Base-by-base conservation (phyloP, 2,329 filamentous ascomycete genomes). In the Cucurbitaria berberidis region DNA sequence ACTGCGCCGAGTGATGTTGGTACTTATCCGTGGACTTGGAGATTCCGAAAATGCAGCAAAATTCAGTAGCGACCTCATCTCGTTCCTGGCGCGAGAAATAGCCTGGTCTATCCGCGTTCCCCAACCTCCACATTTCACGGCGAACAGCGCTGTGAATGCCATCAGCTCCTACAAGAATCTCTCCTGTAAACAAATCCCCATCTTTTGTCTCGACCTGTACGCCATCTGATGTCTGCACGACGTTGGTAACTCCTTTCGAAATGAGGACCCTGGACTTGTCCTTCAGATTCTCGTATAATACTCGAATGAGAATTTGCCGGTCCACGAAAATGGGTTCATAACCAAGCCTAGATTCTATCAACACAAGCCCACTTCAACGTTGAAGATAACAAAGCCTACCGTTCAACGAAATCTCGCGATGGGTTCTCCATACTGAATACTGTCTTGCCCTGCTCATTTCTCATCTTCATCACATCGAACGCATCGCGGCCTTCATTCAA, bases 101-200 rank as follows among this genome's bases (percentile, higher is more conserved):
- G n/a, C 45, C 38, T 11, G 54, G 51, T 11, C 15, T 15, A 9
- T 29, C 35, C 27, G 40, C 27, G 24, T 51, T 27, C 4, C 51
- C 60, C 3, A 60, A 41, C 3, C 50, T 38, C 59, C 59, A 62
- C 62, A 63, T 64, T n/a, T 60, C 59, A 1, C 35, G 19, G 6
- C 57, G 43, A 9, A 63, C 48, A 10, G 35, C 34, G 40, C 59
- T 63, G 38, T 62, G 61, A 3, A 60, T 48, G 16, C 61, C 61
- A 36, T 64, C 61, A 9, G 53, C 55, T 11, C 62, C 62, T 13
- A 63, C 40, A 15, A 63, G 32, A 10, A 65, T 27, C 15, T 57
- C 55, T 19, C 58, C 62, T 5, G 15, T 36, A 30, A 46, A 45
- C 3, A 11, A 35, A 5, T 45, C 36, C 22, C 59, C 59, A 36